Evolutionary conservation across 352 stramenopile genomes (phyloP).

Genomic region (Phytophthora tentaculata): DNA sequence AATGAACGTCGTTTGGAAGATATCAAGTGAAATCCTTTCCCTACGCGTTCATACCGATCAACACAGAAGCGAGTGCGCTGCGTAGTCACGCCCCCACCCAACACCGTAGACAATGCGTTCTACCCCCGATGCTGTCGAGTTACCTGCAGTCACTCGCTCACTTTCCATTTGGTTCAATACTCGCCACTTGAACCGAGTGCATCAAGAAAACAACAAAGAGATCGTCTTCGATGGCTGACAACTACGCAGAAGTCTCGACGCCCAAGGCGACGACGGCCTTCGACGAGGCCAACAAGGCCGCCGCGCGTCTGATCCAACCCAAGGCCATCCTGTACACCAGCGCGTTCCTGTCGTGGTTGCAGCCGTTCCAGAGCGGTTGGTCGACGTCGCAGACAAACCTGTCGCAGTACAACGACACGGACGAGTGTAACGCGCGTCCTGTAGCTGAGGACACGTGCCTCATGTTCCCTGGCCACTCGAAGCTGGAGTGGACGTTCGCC

Average conservation of each 20-base stretch:
- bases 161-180: too few relatives aligned
- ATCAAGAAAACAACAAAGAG: too few relatives aligned
- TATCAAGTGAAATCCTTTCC: too few relatives aligned
- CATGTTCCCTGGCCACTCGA: slow-evolving; percentile 9
- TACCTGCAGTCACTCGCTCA: too few relatives aligned
- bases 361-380: slow-evolving; percentile 31
- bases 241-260: slow-evolving; percentile 20
- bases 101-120: too few relatives aligned
- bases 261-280: slow-evolving; percentile 26
- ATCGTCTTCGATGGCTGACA: background rate
- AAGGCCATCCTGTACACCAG: slow-evolving; percentile 36
- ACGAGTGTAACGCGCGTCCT: slow-evolving; percentile 2
- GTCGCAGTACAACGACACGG: slow-evolving; percentile 9
- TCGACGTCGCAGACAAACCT: slow-evolving; percentile 8
- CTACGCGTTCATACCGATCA: too few relatives aligned
- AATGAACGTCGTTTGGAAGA: too few relatives aligned
- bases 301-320: slow-evolving; percentile 33
- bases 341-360: slow-evolving; percentile 33
- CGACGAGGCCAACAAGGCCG: slow-evolving; percentile 36
- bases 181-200: too few relatives aligned
- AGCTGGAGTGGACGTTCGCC: slow-evolving; percentile 17
- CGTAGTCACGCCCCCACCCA: too few relatives aligned
- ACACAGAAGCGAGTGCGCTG: too few relatives aligned
- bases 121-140: too few relatives aligned
- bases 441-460: slow-evolving; percentile 4